These are phyloP conservation scores for Cordyceps cicadae DNA, from an alignment of 2,329 filamentous ascomycete genomes.

Conservation along the genomic window DNA sequence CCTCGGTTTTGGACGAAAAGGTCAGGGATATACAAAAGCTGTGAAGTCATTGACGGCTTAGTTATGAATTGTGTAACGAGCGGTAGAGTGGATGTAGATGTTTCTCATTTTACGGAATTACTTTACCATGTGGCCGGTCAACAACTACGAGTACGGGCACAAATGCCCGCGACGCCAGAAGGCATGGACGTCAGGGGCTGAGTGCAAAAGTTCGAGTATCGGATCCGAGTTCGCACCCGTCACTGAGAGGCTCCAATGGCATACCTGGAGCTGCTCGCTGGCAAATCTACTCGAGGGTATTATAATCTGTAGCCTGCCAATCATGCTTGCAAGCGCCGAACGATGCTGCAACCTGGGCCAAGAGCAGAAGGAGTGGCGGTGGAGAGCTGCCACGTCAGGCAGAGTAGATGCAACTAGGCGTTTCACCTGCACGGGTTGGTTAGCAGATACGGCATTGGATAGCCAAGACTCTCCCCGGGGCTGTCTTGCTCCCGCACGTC, in stretches of 20 bases:
- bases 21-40: constrained; percentile 7
- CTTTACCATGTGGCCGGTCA: background rate
- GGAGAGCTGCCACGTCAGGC: background rate
- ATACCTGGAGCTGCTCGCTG: no score
- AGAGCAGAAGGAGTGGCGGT: background rate
- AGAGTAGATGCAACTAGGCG: background rate
- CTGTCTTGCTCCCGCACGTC: background rate
- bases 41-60: constrained; percentile 3
- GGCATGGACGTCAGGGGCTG: no score
- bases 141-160: no score
- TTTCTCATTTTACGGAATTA: background rate
- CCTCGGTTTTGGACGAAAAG: background rate
- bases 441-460: background rate
- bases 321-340: no score
- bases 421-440: background rate
- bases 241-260: no score
- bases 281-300: no score
- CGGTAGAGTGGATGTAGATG: constrained; percentile 4
- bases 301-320: no score
- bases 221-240: no score
- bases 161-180: no score
- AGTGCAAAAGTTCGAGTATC: no score
- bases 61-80: background rate
- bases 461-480: background rate
- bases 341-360: no score